These are phyloP conservation scores for Stagonosporopsis tanaceti DNA, from an alignment of 2,329 filamentous ascomycete species.

Conservation along the genomic window DNA sequence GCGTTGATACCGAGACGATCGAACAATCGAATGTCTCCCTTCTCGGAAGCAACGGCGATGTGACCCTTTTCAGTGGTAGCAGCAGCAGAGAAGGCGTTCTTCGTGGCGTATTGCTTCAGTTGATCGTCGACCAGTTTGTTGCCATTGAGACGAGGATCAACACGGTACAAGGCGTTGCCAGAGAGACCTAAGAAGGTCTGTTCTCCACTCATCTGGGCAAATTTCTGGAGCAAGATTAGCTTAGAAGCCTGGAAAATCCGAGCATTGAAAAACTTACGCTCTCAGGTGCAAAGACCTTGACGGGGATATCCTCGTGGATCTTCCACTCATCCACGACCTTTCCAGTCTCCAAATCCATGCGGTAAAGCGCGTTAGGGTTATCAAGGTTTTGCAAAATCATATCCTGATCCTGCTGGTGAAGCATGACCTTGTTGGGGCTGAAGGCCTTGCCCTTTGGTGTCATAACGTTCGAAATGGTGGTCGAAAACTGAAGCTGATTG, in stretches of 20 bases:
- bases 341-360: constrained; percentile 97
- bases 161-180: constrained; percentile 88
- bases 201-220: constrained; percentile 93
- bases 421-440: constrained; percentile 95
- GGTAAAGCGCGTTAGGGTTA: constrained; percentile 90
- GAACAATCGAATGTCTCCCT: constrained; percentile 96
- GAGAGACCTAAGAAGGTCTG: constrained; percentile 96
- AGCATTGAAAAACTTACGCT: constrained; percentile 60
- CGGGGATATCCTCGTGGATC: constrained; percentile 92
- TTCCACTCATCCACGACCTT: constrained; percentile 99
- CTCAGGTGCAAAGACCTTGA: constrained; percentile 90
- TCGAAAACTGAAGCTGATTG: constrained; percentile 93
- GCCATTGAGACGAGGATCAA: constrained; percentile 89
- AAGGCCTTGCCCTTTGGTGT: constrained; percentile 84
- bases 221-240: constrained; percentile 69
- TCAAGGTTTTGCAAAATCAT: constrained; percentile 84
- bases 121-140: constrained; percentile 93
- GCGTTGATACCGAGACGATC: constrained; percentile 96
- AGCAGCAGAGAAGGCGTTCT: constrained; percentile 95
- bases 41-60: constrained; percentile 95
- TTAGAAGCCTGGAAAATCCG: not conserved
- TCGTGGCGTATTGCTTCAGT: constrained; percentile 94
- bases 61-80: constrained; percentile 97
- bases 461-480: constrained; percentile 94
- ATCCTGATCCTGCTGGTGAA: constrained; percentile 88